phyloP scores from a whole-genome alignment of 345 rosid species.

The Arabis alpina region DNA sequence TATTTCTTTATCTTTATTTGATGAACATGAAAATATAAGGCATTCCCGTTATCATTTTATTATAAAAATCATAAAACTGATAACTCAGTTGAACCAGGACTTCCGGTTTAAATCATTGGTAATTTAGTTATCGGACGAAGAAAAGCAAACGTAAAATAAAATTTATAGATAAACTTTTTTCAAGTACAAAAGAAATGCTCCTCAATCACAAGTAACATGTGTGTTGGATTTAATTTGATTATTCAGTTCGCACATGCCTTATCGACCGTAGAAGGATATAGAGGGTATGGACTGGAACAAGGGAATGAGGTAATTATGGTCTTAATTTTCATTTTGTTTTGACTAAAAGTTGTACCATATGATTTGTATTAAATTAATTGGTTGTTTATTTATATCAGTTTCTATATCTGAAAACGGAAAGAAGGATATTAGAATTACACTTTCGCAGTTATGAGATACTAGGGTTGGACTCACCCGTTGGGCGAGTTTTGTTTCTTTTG shows the following conservation, averaged over 20 bases:
- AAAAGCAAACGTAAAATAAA: background rate
- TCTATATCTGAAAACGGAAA: background rate
- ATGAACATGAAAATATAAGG: no score
- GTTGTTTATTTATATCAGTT: background rate
- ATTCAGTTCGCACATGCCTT: constrained; percentile 61
- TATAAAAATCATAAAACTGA: no score
- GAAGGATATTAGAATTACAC: background rate
- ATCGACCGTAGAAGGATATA: constrained; percentile 56
- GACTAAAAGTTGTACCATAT: background rate
- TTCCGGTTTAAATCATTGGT: background rate
- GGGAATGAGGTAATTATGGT: constrained; percentile 35
- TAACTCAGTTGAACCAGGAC: background rate
- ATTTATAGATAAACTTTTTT: background rate
- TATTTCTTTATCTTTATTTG: no score
- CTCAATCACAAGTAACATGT: background rate
- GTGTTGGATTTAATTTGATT: constrained; percentile 16
- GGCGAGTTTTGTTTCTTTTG: no score
- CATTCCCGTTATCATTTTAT: no score
- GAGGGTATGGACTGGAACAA: constrained; percentile 44
- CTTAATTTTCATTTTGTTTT: background rate
- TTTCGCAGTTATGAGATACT: background rate
- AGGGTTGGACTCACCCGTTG: no score
- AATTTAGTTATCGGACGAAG: background rate
- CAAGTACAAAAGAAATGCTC: background rate
- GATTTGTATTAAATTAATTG: background rate